phyloP scores from a whole-genome alignment of 23 red algal species.

The Agarophyton chilense region DNA sequence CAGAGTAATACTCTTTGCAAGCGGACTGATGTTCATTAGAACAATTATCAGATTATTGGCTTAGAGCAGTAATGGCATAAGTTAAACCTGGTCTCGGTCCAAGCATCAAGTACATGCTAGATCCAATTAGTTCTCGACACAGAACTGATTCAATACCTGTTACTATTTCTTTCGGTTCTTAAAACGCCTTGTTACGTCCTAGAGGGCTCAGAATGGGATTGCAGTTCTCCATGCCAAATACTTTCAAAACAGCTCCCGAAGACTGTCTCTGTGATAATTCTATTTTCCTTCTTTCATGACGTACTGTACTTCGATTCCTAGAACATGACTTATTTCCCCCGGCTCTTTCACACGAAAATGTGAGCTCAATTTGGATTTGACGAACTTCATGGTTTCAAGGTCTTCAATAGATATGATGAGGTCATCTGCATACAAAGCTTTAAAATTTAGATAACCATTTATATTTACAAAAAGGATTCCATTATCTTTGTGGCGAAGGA shows the following conservation, averaged over 20 bases:
- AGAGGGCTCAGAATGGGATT: background rate
- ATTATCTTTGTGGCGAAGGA: too few relatives aligned
- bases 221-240: background rate
- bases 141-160: too few relatives aligned
- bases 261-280: background rate
- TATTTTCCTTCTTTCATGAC: background rate
- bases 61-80: too few relatives aligned
- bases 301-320: background rate
- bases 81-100: too few relatives aligned
- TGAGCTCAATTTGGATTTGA: background rate
- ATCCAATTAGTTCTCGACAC: too few relatives aligned
- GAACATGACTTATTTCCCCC: background rate
- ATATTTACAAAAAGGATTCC: background rate
- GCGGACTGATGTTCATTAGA: too few relatives aligned
- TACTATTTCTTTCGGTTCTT: too few relatives aligned
- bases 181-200: background rate
- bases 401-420: background rate
- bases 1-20: too few relatives aligned
- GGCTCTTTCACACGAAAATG: background rate
- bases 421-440: background rate
- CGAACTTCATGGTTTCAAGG: too few relatives aligned
- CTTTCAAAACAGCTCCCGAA: too few relatives aligned
- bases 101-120: too few relatives aligned
- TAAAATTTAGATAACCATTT: background rate
- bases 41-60: too few relatives aligned